Evolutionary conservation across 2,329 filamentous ascomycete genomes (phyloP), one percentile per base, ranked within the genome.

Genomic region (Ceratocystis colombiana): DNA sequence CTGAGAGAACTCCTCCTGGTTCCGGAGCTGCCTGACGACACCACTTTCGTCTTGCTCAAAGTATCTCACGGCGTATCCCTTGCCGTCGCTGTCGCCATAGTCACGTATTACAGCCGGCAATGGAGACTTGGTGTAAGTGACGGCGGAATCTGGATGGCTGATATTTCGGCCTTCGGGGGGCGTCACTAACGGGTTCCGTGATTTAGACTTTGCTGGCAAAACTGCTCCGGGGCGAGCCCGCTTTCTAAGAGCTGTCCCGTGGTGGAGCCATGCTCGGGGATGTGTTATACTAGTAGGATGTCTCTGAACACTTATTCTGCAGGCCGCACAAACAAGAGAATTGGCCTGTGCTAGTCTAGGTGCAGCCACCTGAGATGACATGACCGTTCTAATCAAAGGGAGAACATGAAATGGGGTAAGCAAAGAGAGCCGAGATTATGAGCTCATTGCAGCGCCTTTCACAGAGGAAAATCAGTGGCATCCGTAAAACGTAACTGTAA

Each of bases 31-130:
- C 17, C 72, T 75, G 12, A 79, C 70, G 17, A 66, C 37, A 6
- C 67, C 64, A 22, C 50, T 55, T 6, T 71, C 61, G 15, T 75
- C 75, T 70, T 82, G 77, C 65, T 83, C 79, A 68, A 80, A 83
- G 70, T 67, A 70, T 8, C 68, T 65, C 30, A 70, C 65, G 17
- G 62, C 65, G 28, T 68, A 66, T 1, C 62, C 62, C 44, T 66
- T 68, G 37, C 62, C 61, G 25, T 53, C 64, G 12, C 53, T 41
- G 4, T 69, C 63, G 30, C 46, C 55, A 62, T 64, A 64, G 62
- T 66, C 67, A 48, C 66, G 67, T 50, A 68, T 65, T 33, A 68
- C 68, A 20, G 67, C 57, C 45, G 68, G 67, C 28, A 66, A 12
- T n/a, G 64, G 64, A 8, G 68, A 57, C 41, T 66, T 66, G 50